Base-by-base conservation (phyloP, 371 early-diverging fungal genomes). In the Circinella umbellata region DNA sequence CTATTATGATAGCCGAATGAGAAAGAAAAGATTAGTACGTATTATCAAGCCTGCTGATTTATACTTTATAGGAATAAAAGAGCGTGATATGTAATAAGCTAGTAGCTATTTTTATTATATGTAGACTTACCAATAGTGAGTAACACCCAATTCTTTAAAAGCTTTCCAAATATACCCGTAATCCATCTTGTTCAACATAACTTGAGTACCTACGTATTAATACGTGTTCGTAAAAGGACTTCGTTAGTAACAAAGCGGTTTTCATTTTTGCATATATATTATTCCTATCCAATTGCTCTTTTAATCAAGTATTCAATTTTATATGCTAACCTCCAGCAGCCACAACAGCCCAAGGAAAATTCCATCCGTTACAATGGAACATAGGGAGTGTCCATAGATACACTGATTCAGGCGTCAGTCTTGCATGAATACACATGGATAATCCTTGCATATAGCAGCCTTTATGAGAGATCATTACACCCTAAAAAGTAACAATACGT, bases 321-420 rank as follows among this genome's bases (percentile, higher is more conserved):
- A n/a, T 57, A 10, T 35, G 27, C 63, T 60, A 65, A 68, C 80
- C 81, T 47, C 87, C 86, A 7, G 84, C 82, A n/a, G 90, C 86
- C 0, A 86, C 81, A 1, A 89, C 69, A 10, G 90, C 84, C 86
- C 89, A 91, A 38, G 88, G 89, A 68, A 88, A 90, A 38, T 82
- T 79, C 92, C 92, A 91, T 72, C 80, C 89, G 68, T 86, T 88
- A 63, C 89, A 90, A 71, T 91, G 92, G 70, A 91, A 91, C 82
- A 90, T 83, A 3, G 92, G 92, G 3, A 89, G 77, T 3, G 85
- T 82, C 82, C 88, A 91, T 38, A 91, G 68, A 71, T 80, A 89
- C 4, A 84, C 83, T 15, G 86, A 81, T 35, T 87, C 77, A 10
- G 79, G 61, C 15, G 68, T 77, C 53, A 90, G 63, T 14, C 73